Conservation (phyloP, 2,329 filamentous ascomycete genomes). For the Bertia moriformis region DNA sequence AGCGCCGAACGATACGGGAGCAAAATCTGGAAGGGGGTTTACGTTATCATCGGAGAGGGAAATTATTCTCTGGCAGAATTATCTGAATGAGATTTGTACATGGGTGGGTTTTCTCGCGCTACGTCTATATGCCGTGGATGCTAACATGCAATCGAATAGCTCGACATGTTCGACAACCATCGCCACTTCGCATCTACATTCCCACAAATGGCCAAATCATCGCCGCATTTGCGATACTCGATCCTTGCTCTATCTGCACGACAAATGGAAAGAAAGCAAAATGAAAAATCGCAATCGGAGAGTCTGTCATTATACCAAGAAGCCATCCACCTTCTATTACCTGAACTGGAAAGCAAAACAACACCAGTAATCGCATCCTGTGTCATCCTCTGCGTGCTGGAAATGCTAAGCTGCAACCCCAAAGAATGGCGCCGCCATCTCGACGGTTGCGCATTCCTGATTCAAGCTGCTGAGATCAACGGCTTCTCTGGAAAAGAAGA, state of each 20-base stretch:
- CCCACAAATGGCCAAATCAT: conserved; percentile 26
- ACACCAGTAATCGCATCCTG: conserved; percentile 34
- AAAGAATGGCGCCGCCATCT: conserved; percentile 34
- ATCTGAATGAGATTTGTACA: conserved; percentile 13
- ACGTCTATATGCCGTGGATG: conserved; percentile 8
- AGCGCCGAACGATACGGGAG: conserved; percentile 4
- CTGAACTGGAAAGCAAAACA: conserved; percentile 27
- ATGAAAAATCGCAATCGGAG: conserved; percentile 20
- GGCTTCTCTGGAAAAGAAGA: conserved; percentile 30
- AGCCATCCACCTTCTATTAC: conserved; percentile 31
- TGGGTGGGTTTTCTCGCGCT: too few species aligned
- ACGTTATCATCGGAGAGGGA: conserved; percentile 13
- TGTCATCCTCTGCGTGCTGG: conserved; percentile 35
- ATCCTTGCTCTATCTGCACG: conserved; percentile 34
- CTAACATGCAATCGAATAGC: too few species aligned
- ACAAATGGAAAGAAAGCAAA: conserved; percentile 29
- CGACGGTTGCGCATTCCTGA: conserved; percentile 33
- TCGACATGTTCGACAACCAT: conserved; percentile 36
- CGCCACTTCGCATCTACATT: conserved; percentile 30
- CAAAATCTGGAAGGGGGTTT: conserved; percentile 8
- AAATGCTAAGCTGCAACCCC: conserved; percentile 26
- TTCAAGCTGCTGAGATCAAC: conserved; percentile 32
- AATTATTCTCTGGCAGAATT: conserved; percentile 9
- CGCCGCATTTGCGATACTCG: conserved; percentile 28
- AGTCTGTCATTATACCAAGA: conserved; percentile 33